Evolutionary conservation across 306 rosid species (phyloP), one percentile per base, ranked within the genome.

Genomic region (Cucurbita moschata): DNA sequence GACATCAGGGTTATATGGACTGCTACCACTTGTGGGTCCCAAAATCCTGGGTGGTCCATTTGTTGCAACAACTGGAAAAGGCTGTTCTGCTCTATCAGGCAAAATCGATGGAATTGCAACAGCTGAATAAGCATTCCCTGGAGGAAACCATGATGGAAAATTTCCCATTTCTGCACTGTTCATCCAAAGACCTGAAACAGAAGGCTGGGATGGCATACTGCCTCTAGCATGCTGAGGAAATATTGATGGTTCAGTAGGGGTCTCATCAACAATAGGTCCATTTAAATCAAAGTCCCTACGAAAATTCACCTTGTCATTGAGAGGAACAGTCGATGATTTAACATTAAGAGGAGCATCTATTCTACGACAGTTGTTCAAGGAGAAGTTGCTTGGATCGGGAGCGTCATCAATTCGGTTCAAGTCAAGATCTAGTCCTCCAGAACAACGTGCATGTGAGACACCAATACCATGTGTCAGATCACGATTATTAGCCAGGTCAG

Each of bases 341-440:
- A 83, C 75, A 80, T 53, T 50, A 79, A 67, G 46, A 11, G 80
- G 81, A 54, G 71, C 64, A 35, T 86, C 88, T 38, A 79, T 60
- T 80, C 73, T 82, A 44, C 26, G 71, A 68, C 74, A 65, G 66
- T 49, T 83, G 77, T 81, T 82, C 19, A 63, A 37, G 52, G 76
- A 82, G 79, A 72, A 79, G 78, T 74, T 76, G 65, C 84, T 86
- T 66, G 72, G 50, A 39, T 90, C 93, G 55, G 93, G 79, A 78
- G 79, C 81, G 49, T 82, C 93, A 50, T 81, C 91, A 47, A 75
- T 77, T 76, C 66, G 77, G 77, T 90, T 90, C 70, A 90, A 83
- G 81, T 90, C 96, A 80, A 90, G 96, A 82, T 78, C 93, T 78
- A 85, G 85, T 19, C 93, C 87, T 39, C 96, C 92, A 59, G 79